Evolutionary conservation across 192 early-diverging fungal genomes (phyloP).

Genomic region (Rhizoclosmatium sp.): DNA sequence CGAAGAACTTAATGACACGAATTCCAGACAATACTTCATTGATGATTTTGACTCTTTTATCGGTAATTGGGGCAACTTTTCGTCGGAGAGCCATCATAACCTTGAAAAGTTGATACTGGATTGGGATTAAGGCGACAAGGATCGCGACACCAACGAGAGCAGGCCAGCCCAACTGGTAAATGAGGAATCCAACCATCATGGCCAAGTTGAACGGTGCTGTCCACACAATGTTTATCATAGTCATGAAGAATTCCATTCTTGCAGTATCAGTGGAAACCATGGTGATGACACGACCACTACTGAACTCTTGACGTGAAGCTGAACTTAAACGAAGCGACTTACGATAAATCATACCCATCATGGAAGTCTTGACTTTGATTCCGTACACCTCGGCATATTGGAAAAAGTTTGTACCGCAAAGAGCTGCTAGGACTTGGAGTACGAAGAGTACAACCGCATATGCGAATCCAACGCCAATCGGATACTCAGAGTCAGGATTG

Average conservation of each 20-base stretch:
- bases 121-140: constrained; percentile 33
- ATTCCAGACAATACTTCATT: constrained; percentile 68
- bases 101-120: constrained; percentile 19
- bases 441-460: neutral
- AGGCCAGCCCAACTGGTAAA: constrained; percentile 41
- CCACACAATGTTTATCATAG: constrained; percentile 19
- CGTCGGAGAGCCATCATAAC: constrained; percentile 25
- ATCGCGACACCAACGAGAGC: constrained; percentile 36
- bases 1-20: constrained; percentile 54
- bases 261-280: constrained; percentile 46
- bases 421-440: neutral
- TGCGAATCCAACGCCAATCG: neutral
- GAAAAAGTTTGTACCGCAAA: constrained; percentile 18
- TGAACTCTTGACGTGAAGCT: constrained; percentile 62
- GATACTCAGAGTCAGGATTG: neutral
- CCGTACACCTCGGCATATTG: neutral
- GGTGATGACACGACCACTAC: constrained; percentile 58
- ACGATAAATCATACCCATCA: constrained; percentile 62
- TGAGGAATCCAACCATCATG: constrained; percentile 20
- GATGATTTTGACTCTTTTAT: constrained; percentile 65
- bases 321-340: constrained; percentile 61
- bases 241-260: constrained; percentile 18
- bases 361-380: constrained; percentile 46
- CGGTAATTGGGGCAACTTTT: constrained; percentile 60
- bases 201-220: constrained; percentile 16